Percentiles rank a stretch among this genome's conserved stretches.
phyloP scores from a whole-genome alignment of 75 land plant species.

The Gnetum montanum region DNA sequence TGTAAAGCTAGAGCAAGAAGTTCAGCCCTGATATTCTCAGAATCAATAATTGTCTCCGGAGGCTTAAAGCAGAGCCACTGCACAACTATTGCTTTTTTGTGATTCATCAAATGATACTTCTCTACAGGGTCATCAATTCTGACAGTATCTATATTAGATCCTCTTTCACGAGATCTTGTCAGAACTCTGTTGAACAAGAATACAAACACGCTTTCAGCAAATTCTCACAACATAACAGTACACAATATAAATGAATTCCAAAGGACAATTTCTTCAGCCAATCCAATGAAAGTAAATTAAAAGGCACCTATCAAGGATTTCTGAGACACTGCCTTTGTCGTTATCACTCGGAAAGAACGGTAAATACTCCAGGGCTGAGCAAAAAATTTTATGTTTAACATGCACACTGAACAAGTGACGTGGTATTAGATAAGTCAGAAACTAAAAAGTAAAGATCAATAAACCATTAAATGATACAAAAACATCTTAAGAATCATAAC shows the following conservation, averaged over 20 bases:
- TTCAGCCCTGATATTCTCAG: slow-evolving; percentile 48
- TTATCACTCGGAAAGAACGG: slow-evolving; percentile 68
- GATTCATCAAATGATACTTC: slow-evolving; percentile 49
- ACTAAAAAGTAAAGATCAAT: background rate
- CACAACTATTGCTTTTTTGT: slow-evolving; percentile 74
- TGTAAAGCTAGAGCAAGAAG: slow-evolving; percentile 69
- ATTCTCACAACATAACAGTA: too few relatives aligned
- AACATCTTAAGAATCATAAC: too few relatives aligned
- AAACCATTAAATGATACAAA: too few relatives aligned
- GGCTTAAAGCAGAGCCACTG: slow-evolving; percentile 99
- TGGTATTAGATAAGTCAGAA: background rate
- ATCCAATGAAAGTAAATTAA: too few relatives aligned
- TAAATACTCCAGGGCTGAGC: slow-evolving; percentile 76
- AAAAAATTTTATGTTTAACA: slow-evolving; percentile 86
- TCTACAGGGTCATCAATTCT: slow-evolving; percentile 49
- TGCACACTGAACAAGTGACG: slow-evolving; percentile 63
- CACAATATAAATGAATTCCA: too few relatives aligned
- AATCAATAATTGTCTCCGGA: slow-evolving; percentile 53
- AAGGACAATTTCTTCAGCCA: too few relatives aligned
- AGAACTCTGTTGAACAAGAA: slow-evolving; percentile 48
- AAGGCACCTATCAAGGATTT: slow-evolving; percentile 78
- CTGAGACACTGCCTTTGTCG: slow-evolving; percentile 64
- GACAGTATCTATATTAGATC: slow-evolving; percentile 21
- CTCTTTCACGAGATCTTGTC: slow-evolving; percentile 67
- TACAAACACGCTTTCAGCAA: too few relatives aligned